These are phyloP conservation scores for Hygrophila difformis DNA, from an alignment of 257 asterid species.

Conservation along the genomic window DNA sequence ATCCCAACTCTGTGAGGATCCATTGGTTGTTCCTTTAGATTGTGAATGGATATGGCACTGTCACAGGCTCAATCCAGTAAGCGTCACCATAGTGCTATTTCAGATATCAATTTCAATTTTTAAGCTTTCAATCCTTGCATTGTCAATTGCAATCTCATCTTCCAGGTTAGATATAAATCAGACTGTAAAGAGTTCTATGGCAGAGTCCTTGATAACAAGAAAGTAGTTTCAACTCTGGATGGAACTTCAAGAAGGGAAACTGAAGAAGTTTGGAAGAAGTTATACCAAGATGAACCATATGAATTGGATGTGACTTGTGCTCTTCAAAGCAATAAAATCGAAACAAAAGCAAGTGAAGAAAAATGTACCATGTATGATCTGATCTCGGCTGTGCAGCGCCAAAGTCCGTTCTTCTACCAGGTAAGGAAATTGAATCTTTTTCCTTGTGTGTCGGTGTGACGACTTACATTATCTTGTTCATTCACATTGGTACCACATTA, in stretches of 20 bases:
- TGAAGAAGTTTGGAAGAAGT: constrained; percentile 53
- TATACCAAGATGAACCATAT: constrained; percentile 64
- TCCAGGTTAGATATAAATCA: constrained; percentile 68
- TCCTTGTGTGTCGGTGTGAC: neutral
- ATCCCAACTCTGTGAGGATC: constrained; percentile 53
- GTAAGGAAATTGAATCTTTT: constrained; percentile 19
- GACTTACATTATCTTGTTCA: neutral
- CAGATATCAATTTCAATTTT: neutral
- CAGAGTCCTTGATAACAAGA: constrained; percentile 61
- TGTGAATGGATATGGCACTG: constrained; percentile 99
- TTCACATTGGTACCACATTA: no score
- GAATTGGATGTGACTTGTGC: constrained; percentile 34
- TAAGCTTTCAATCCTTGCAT: constrained; percentile 5
- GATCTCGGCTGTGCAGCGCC: constrained; percentile 77
- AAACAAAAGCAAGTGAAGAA: constrained; percentile 18
- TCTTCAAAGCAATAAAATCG: constrained; percentile 18
- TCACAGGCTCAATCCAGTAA: constrained; percentile 96
- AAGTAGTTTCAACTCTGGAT: constrained; percentile 53
- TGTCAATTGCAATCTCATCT: constrained; percentile 7
- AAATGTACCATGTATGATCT: constrained; percentile 71
- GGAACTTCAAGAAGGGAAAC: constrained; percentile 29
- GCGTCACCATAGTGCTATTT: neutral
- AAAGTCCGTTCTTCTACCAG: constrained; percentile 88
- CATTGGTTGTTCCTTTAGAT: constrained; percentile 83
- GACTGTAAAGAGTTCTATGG: constrained; percentile 81